Evolutionary conservation across 176 grass and related monocot species (phyloP).

Genomic region (Oryza meyeriana): DNA sequence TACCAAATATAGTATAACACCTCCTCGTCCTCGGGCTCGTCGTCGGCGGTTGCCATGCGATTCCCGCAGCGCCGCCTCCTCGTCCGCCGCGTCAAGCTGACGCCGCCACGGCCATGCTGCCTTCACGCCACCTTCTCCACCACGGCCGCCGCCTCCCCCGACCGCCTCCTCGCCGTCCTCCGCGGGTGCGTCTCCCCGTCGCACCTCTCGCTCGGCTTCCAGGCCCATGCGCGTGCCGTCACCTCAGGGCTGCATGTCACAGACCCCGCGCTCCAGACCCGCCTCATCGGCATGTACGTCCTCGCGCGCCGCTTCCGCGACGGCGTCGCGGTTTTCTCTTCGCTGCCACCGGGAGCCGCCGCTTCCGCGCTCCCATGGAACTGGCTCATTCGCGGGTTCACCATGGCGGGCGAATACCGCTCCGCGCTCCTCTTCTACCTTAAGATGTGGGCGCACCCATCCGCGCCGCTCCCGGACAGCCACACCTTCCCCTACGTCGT

Average conservation of each 20-base stretch:
- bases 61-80: not conserved
- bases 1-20: no score
- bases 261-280: constrained; percentile 25
- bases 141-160: not conserved
- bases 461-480: constrained; percentile 45
- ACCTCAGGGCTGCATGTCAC: constrained; percentile 28
- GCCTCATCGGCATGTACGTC: constrained; percentile 70
- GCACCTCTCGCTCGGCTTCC: constrained; percentile 52
- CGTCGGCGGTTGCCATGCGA: constrained; percentile 26
- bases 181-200: constrained; percentile 46
- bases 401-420: constrained; percentile 44
- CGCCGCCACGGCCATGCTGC: not conserved
- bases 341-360: constrained; percentile 35
- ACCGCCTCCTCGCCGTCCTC: constrained; percentile 45
- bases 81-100: not conserved
- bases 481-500: constrained; percentile 76
- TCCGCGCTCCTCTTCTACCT: constrained; percentile 66
- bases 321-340: constrained; percentile 57
- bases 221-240: constrained; percentile 62
- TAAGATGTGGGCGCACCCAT: constrained; percentile 73
- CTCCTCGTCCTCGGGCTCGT: not conserved
- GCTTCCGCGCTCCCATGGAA: constrained; percentile 67
- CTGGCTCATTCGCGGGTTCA: constrained; percentile 84
- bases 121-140: not conserved
- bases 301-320: constrained; percentile 66